Evolutionary conservation across 495 filamentous ascomycete species (phyloP).

Genomic region (Podospora sp.): DNA sequence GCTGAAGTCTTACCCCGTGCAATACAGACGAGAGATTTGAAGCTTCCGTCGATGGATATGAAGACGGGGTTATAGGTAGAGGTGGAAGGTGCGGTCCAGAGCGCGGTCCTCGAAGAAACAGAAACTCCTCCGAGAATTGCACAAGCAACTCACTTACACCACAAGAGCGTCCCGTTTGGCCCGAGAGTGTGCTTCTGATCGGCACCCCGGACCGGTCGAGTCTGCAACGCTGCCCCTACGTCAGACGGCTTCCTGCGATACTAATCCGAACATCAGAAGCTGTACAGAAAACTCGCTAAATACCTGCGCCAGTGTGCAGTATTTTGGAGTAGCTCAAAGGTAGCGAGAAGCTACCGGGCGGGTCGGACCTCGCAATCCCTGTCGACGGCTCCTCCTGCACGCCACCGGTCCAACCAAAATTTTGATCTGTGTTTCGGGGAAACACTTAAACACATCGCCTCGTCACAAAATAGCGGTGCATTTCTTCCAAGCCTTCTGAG

Average conservation of each 20-base stretch:
- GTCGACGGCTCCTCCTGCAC: background rate
- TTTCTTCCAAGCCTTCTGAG: background rate
- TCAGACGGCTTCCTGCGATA: background rate
- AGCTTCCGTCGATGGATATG: too few relatives aligned
- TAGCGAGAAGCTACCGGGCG: background rate
- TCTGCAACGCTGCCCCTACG: background rate
- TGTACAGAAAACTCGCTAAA: background rate
- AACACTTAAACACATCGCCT: background rate
- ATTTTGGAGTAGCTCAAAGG: background rate
- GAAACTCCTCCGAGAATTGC: background rate
- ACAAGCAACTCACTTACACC: background rate
- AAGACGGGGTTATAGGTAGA: too few relatives aligned
- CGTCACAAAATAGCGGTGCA: background rate
- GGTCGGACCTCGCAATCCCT: background rate
- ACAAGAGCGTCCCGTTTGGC: background rate
- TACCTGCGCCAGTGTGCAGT: background rate
- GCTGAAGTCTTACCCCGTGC: too few relatives aligned
- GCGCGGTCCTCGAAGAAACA: background rate
- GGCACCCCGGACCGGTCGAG: background rate
- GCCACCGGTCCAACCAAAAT: background rate
- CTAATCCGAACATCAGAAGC: background rate
- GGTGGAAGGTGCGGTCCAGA: too few relatives aligned
- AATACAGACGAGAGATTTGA: too few relatives aligned
- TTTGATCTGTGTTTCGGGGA: background rate
- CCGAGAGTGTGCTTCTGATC: background rate